Evolutionary conservation across 305 asterid species (phyloP), one percentile per base, ranked within the genome.

Genomic region (Fraxinus floribunda): DNA sequence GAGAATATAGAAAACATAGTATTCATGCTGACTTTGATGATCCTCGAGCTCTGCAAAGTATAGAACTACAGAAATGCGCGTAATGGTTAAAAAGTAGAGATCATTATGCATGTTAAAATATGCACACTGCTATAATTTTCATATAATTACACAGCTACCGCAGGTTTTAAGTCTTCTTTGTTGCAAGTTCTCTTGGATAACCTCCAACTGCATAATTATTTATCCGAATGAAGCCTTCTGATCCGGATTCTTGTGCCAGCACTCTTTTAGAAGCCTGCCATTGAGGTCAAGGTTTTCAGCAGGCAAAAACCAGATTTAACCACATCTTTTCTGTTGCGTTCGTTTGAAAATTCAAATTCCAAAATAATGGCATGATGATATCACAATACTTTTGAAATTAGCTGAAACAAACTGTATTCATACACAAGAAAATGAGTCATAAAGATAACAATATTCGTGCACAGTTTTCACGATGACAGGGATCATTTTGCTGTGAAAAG

Each of bases 221-320:
- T 89, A 89, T 86, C 84, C 93, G 60, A 91, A 90, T 3, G 87
- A 74, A 2, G 91, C 92, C 84, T 93, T 81, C 18, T 78, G 88
- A 73, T 89, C 90, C 3, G 93, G 92, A 79, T 82, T 87, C 92
- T 88, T 87, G 71, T 91, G 94, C 93, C 94, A 91, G 88, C 94
- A 90, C 24, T 90, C 90, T 83, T 84, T 87, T 1, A 91, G 89
- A 81, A 90, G 89, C 88, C 93, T 91, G 88, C 84, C 64, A 57
- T 77, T 73, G 20, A 66, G 34, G 32, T 57, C 83, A 87, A 39
- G 18, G 18, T n/a, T 76, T 41, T 49, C 80, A 26, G 41, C 70
- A 39, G 22, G 36, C 13, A 76, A 76, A 44, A 24, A 44, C 16
- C 64, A 44, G 64, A 76, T 24, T 3, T 44, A 60, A 55, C 49